Conservation (phyloP, 1,139 yeast species). For the Yamadazyma triangularis region DNA sequence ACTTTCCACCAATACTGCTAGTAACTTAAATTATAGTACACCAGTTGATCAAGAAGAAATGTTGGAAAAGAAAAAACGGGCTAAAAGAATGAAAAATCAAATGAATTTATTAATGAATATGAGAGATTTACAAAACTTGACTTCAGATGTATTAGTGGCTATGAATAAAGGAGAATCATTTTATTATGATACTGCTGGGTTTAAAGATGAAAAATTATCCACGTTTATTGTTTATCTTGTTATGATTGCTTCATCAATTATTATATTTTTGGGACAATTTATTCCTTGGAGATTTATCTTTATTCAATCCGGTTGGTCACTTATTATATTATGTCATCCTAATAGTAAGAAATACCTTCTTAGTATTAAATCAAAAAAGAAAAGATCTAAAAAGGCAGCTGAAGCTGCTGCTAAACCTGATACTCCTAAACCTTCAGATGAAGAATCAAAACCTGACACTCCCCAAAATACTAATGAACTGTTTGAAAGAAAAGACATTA, state of each 20-base stretch:
- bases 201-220: constrained; percentile 64
- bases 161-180: constrained; percentile 53
- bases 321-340: constrained; percentile 53
- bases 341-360: constrained; percentile 34
- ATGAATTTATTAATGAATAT: constrained; percentile 48
- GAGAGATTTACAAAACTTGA: constrained; percentile 60
- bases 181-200: constrained; percentile 63
- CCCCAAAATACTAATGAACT: constrained; percentile 6
- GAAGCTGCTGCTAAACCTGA: constrained; percentile 4
- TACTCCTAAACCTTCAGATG: constrained; percentile 7
- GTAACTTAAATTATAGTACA: constrained; percentile 8
- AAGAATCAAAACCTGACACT: constrained; percentile 2
- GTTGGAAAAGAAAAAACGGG: constrained; percentile 15
- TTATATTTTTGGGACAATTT: constrained; percentile 53
- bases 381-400: constrained; percentile 9
- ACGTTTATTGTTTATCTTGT: constrained; percentile 49
- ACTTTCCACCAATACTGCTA: constrained; percentile 5
- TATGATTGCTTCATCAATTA: constrained; percentile 25
- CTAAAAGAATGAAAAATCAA: constrained; percentile 29
- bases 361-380: constrained; percentile 12
- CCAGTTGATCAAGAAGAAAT: constrained; percentile 8
- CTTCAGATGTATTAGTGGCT: constrained; percentile 50
- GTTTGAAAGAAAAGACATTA: constrained; percentile 45
- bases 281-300: constrained; percentile 65
- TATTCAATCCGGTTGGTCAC: constrained; percentile 54